Evolutionary conservation across 306 rosid species (phyloP).

Genomic region (Phaseolus lunatus): DNA sequence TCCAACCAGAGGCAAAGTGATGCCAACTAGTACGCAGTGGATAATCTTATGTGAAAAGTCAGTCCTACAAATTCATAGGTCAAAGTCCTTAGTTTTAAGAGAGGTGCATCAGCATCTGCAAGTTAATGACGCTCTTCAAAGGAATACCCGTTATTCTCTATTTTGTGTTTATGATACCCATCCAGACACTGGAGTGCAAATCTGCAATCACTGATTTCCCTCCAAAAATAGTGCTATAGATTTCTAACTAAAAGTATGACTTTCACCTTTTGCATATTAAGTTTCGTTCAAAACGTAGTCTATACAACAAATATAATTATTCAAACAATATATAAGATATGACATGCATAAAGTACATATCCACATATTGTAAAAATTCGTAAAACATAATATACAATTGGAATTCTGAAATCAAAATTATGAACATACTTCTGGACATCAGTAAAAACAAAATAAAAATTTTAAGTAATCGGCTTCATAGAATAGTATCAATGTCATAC

Average conservation of each 20-base stretch:
- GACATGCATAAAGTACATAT: too few relatives aligned
- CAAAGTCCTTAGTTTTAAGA: neutral
- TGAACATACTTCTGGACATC: too few relatives aligned
- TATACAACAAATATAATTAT: too few relatives aligned
- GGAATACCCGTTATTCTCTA: constrained; percentile 11
- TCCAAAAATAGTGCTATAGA: constrained; percentile 14
- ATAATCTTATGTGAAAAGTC: constrained; percentile 13
- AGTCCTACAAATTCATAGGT: constrained; percentile 6
- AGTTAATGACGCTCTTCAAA: constrained; percentile 32
- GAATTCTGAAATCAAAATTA: too few relatives aligned
- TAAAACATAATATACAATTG: too few relatives aligned
- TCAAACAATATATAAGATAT: too few relatives aligned
- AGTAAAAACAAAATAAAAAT: too few relatives aligned
- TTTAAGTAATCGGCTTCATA: too few relatives aligned
- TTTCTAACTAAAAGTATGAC: constrained; percentile 9
- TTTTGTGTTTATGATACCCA: constrained; percentile 12
- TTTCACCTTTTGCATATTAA: constrained; percentile 27
- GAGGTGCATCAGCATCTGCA: neutral
- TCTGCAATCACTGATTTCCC: neutral
- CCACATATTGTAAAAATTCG: too few relatives aligned
- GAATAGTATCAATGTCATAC: too few relatives aligned
- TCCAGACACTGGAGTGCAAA: constrained; percentile 12
- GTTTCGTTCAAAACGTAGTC: neutral
- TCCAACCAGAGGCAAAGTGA: neutral
- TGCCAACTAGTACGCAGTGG: neutral